Conservation (phyloP, 2,329 filamentous ascomycete species). For the Mycosphaerella sp. region DNA sequence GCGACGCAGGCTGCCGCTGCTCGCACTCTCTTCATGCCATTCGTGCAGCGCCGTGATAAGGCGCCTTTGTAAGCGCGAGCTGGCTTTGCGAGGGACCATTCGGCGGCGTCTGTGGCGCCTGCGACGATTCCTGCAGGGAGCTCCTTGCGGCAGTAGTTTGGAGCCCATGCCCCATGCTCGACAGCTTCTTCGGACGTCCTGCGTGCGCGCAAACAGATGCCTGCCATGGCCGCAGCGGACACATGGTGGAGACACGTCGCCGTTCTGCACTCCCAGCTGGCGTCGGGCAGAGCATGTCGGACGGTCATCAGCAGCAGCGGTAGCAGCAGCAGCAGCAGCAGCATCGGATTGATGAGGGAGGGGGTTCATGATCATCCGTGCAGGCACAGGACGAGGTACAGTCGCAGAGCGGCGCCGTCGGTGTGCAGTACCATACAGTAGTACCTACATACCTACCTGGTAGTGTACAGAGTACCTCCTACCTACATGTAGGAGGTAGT, state of each 20-base stretch:
- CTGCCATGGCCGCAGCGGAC: conserved; percentile 5
- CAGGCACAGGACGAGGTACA: too few species aligned
- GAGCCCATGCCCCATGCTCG: conserved; percentile 5
- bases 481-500: too few species aligned
- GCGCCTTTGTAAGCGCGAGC: conserved; percentile 8
- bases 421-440: too few species aligned
- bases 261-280: neutral
- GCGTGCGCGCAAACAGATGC: conserved; percentile 12
- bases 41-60: neutral
- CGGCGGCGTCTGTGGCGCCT: conserved; percentile 23
- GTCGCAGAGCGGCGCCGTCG: too few species aligned
- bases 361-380: neutral
- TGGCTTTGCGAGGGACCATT: conserved; percentile 1
- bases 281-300: neutral
- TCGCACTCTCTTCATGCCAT: neutral
- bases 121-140: conserved; percentile 28
- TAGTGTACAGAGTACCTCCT: too few species aligned
- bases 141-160: conserved; percentile 18
- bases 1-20: conserved; percentile 7
- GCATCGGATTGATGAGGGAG: too few species aligned
- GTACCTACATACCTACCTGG: too few species aligned
- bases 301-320: neutral
- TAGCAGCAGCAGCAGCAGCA: too few species aligned
- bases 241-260: neutral
- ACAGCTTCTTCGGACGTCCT: conserved; percentile 21